phyloP scores from a whole-genome alignment of 441 rosid species.

The Mallotus repandus region DNA sequence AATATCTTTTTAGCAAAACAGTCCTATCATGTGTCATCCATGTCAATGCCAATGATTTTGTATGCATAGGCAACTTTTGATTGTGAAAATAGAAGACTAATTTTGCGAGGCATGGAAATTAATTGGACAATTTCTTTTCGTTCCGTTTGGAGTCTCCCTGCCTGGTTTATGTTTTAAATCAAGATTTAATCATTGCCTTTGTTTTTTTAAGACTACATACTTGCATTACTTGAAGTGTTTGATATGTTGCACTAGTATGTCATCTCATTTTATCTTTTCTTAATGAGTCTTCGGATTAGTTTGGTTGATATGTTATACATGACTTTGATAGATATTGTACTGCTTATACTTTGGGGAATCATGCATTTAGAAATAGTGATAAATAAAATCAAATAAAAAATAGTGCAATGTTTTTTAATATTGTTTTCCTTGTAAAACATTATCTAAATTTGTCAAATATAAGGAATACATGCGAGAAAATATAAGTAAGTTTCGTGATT shows the following conservation, averaged over 20 bases:
- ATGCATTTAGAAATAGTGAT: too few relatives aligned
- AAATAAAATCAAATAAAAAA: background rate
- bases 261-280: constrained; percentile 1
- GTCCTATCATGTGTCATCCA: background rate
- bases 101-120: background rate
- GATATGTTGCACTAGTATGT: too few relatives aligned
- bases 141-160: background rate
- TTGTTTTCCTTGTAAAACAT: background rate
- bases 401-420: background rate
- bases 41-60: background rate
- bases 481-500: background rate
- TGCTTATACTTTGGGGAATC: background rate
- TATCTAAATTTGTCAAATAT: background rate
- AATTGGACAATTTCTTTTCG: background rate
- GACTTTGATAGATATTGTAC: background rate
- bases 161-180: constrained; percentile 2
- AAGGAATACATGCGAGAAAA: background rate
- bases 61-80: background rate
- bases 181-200: background rate
- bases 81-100: background rate
- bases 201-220: background rate
- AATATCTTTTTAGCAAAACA: background rate
- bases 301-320: background rate
- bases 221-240: background rate
- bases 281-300: background rate